Conservation (phyloP, 2,329 filamentous ascomycete species). For the Magnaporthiopsis poae region DNA sequence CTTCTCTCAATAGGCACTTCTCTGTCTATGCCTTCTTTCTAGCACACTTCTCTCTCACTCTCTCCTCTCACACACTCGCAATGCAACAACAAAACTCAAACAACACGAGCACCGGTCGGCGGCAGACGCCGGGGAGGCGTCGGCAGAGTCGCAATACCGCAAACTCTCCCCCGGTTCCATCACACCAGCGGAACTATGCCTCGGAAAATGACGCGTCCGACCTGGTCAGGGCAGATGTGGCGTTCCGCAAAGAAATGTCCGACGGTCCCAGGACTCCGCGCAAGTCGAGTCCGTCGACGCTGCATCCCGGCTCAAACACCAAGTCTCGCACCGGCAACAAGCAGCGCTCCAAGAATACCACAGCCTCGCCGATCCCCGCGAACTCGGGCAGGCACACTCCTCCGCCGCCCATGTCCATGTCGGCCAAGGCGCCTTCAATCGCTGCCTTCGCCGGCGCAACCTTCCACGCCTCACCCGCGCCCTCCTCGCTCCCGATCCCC, state of each 20-base stretch:
- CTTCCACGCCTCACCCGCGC: conserved; percentile 88
- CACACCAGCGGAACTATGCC: conserved; percentile 42
- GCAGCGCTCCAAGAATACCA: conserved; percentile 20
- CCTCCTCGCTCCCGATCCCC: conserved; percentile 80
- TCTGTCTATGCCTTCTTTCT: too few species aligned
- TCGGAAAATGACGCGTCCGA: conserved; percentile 42
- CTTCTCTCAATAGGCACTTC: too few species aligned
- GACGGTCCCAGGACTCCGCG: conserved; percentile 34
- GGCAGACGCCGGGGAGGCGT: conserved; percentile 31
- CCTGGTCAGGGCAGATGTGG: conserved; percentile 24
- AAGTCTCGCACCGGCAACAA: conserved; percentile 22
- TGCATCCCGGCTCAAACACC: conserved; percentile 17
- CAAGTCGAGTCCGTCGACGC: conserved; percentile 23
- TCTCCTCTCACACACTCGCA: conserved; percentile 4
- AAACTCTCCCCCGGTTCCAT: conserved; percentile 21
- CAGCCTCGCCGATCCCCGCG: conserved; percentile 32
- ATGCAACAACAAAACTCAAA: conserved; percentile 24
- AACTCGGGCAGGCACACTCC: conserved; percentile 32
- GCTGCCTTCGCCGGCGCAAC: conserved; percentile 81
- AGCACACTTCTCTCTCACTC: background rate
- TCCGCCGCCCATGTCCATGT: conserved; percentile 29
- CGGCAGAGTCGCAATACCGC: conserved; percentile 29
- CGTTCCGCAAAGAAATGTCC: conserved; percentile 24
- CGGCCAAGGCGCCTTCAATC: conserved; percentile 34
- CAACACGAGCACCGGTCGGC: conserved; percentile 16